Conservation (phyloP, 2,329 filamentous ascomycete genomes). For the Blastomyces parvus region DNA sequence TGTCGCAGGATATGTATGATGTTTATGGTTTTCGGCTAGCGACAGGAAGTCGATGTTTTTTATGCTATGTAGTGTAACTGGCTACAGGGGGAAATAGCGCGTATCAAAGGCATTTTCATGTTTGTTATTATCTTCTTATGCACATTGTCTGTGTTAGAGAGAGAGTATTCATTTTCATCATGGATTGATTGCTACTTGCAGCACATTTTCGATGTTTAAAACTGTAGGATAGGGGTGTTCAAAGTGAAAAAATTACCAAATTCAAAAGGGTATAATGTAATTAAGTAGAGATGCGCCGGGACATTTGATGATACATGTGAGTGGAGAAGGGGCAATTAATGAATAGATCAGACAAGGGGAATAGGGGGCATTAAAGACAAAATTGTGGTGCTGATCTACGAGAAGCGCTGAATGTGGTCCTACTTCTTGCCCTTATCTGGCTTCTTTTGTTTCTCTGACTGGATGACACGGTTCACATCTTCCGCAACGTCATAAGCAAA, state of each 20-base stretch:
- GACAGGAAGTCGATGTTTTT: not conserved
- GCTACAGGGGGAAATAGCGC: not conserved
- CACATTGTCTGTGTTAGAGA: not conserved
- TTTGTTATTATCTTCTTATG: not conserved
- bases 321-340: not conserved
- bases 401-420: not conserved
- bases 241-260: not conserved
- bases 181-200: not conserved
- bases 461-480: slow-evolving; percentile 12
- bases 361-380: not conserved
- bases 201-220: not conserved
- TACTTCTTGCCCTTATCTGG: not conserved
- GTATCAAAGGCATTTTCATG: not conserved
- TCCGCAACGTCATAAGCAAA: slow-evolving; percentile 15
- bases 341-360: not conserved
- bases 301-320: not conserved
- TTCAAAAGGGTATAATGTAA: not conserved
- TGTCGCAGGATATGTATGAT: not conserved
- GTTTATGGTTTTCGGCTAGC: not conserved
- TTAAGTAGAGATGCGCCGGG: not conserved
- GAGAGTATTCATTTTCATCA: not conserved
- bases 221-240: not conserved
- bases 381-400: not conserved
- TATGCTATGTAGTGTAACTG: not conserved
- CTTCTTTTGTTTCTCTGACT: slow-evolving; percentile 1